Conservation (phyloP, 345 rosid species). For the Hevea brasiliensis region DNA sequence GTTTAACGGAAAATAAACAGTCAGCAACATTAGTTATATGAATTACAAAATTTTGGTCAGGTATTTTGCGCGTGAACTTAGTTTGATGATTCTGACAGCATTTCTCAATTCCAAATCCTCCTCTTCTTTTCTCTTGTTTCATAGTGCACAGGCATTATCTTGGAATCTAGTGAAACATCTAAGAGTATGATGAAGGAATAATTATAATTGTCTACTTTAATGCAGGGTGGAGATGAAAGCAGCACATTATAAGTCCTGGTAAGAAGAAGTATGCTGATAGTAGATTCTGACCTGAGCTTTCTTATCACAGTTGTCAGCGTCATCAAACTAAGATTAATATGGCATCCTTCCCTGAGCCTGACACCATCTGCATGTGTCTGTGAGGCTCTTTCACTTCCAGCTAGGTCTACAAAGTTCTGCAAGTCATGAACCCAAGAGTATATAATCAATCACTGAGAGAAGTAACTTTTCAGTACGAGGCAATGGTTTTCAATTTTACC, state of each 20-base stretch:
- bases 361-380: conserved; percentile 96
- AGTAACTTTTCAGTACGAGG: not conserved
- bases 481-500: conserved; percentile 41
- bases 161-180: not conserved
- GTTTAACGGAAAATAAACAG: too few species aligned
- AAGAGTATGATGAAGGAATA: not conserved
- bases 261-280: not conserved
- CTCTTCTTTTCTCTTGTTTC: too few species aligned
- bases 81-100: not conserved
- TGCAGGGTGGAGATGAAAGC: not conserved
- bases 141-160: not conserved
- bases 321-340: conserved; percentile 98
- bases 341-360: conserved; percentile 98
- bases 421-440: conserved; percentile 27
- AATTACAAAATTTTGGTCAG: not conserved
- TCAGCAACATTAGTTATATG: too few species aligned
- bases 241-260: conserved; percentile 4
- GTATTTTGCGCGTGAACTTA: not conserved
- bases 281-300: conserved; percentile 74
- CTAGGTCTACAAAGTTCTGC: conserved; percentile 98
- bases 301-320: conserved; percentile 96
- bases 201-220: too few species aligned
- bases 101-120: not conserved
- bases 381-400: conserved; percentile 99
- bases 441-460: not conserved